A percentile compares a stretch with the other conserved stretches of the same genome.
phyloP scores from a whole-genome alignment of 1,139 yeast genomes.

The Pneumocystis canis region DNA sequence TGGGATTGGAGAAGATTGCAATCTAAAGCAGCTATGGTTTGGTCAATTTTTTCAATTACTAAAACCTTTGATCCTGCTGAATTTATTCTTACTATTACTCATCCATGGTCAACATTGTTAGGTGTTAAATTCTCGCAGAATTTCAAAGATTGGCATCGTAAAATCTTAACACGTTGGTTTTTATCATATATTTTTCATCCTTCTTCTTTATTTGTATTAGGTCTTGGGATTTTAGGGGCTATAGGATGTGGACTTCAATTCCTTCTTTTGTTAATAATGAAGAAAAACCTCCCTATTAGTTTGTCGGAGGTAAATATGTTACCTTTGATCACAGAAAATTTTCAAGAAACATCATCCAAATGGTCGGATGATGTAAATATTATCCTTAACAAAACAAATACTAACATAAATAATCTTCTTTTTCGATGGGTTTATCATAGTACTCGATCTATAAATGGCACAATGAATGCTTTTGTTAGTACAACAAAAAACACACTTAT shows the following conservation, averaged over 20 bases:
- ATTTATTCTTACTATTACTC: conserved; percentile 12
- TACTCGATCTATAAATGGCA: conserved; percentile 40
- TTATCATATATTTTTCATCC: conserved; percentile 22
- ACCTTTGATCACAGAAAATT: conserved; percentile 3
- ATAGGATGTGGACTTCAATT: conserved; percentile 31
- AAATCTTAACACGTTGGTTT: conserved; percentile 22
- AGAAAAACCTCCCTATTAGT: conserved; percentile 13
- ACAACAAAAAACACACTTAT: conserved; percentile 42
- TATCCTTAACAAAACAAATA: conserved; percentile 33
- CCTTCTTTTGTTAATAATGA: conserved; percentile 24
- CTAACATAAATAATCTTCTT: conserved; percentile 42
- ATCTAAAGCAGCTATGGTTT: conserved; percentile 11
- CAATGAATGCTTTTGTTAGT: conserved; percentile 36
- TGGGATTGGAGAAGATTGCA: conserved; percentile 37
- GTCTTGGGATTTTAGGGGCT: conserved; percentile 32
- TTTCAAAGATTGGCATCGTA: neutral
- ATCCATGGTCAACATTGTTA: conserved; percentile 10
- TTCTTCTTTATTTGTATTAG: conserved; percentile 25
- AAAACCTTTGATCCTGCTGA: conserved; percentile 17
- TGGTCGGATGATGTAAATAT: conserved; percentile 44
- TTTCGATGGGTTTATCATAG: conserved; percentile 53
- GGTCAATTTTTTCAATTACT: conserved; percentile 10
- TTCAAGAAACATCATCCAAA: conserved; percentile 17
- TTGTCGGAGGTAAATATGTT: conserved; percentile 15
- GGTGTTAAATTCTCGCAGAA: conserved; percentile 11